These are phyloP conservation scores for Neodidymelliopsis sp. DNA, from an alignment of 2,329 filamentous ascomycete genomes.

Conservation along the genomic window DNA sequence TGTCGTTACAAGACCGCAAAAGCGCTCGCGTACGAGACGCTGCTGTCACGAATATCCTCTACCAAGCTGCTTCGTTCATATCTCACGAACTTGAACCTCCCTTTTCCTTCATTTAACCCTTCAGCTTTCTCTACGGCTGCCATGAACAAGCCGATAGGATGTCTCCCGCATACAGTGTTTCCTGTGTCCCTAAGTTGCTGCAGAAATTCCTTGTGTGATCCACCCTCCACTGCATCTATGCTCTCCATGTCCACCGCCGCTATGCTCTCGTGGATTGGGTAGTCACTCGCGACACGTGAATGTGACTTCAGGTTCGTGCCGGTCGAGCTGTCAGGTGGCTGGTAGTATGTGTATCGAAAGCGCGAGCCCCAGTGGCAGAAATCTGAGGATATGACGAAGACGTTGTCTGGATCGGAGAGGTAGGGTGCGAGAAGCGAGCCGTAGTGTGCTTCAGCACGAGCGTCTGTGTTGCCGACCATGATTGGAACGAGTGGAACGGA, in stretches of 20 bases:
- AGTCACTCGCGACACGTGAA: conserved; percentile 54
- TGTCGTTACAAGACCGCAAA: conserved; percentile 68
- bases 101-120: conserved; percentile 59
- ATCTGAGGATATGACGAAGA: conserved; percentile 91
- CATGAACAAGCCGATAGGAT: conserved; percentile 94
- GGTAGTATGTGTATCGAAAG: conserved; percentile 86
- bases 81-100: conserved; percentile 77
- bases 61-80: conserved; percentile 88
- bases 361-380: conserved; percentile 95
- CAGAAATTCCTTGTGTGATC: conserved; percentile 74
- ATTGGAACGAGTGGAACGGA: conserved; percentile 85
- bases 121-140: conserved; percentile 74
- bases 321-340: conserved; percentile 56
- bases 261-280: conserved; percentile 84
- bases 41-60: conserved; percentile 72
- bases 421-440: conserved; percentile 80
- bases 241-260: conserved; percentile 78
- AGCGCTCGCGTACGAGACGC: conserved; percentile 94
- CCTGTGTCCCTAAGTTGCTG: conserved; percentile 73
- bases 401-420: conserved; percentile 75
- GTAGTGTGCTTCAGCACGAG: conserved; percentile 69
- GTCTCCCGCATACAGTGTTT: conserved; percentile 93
- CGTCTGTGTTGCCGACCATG: conserved; percentile 78
- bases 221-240: conserved; percentile 84
- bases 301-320: conserved; percentile 46